Evolutionary conservation across 331 rosid species (phyloP).

Genomic region (Malus hybrid): DNA sequence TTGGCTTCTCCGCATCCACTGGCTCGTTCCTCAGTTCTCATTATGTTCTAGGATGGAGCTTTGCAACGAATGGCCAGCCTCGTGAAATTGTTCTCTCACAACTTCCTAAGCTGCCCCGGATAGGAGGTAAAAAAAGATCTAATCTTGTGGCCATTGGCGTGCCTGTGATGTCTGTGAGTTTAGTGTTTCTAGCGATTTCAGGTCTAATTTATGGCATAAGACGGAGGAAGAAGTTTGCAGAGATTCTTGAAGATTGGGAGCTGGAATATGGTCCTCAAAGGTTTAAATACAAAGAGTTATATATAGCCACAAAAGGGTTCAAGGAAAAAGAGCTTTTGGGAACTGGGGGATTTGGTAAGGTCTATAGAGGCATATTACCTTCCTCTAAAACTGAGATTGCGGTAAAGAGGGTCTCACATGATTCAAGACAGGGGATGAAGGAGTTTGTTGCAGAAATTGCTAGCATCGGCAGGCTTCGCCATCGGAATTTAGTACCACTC

Average conservation of each 20-base stretch:
- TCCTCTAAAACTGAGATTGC: conserved; percentile 21
- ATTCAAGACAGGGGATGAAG: conserved; percentile 29
- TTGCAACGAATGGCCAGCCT: conserved; percentile 17
- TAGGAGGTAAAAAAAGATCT: not conserved
- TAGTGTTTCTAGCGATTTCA: not conserved
- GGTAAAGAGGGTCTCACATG: conserved; percentile 22
- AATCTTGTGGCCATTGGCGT: conserved; percentile 14
- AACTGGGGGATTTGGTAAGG: conserved; percentile 30
- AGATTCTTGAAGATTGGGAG: conserved; percentile 38
- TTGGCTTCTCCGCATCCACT: conserved; percentile 26
- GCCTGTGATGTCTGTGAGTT: not conserved
- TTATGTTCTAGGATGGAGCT: conserved; percentile 34
- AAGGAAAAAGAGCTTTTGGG: conserved; percentile 23
- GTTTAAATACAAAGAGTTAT: conserved; percentile 28
- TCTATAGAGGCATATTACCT: conserved; percentile 27
- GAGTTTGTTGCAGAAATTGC: conserved; percentile 38
- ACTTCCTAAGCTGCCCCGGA: conserved; percentile 19
- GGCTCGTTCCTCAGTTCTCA: conserved; percentile 9
- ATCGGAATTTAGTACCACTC: conserved; percentile 1
- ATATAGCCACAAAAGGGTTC: conserved; percentile 30
- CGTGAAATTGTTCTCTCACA: conserved; percentile 2
- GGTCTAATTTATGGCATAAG: not conserved
- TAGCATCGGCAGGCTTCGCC: conserved; percentile 30
- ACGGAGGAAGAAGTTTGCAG: conserved; percentile 21
- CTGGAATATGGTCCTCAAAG: conserved; percentile 28